Evolutionary conservation across 106 monocot genomes (phyloP).

Genomic region (Dendrobium huoshanense): DNA sequence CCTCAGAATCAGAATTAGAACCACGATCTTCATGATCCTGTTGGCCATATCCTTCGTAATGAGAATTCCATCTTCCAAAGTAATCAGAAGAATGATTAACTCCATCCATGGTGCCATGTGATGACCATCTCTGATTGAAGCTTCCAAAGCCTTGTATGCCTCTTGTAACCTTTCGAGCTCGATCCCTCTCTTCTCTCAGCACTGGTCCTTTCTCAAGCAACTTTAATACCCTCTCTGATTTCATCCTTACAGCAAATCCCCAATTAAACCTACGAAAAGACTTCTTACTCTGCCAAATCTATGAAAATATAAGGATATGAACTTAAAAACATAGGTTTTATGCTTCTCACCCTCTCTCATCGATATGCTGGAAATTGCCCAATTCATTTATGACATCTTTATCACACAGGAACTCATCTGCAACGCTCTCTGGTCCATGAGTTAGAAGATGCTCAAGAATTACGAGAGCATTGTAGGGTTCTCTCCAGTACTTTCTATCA

Average conservation of each 20-base stretch:
- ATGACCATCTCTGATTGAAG: conserved; percentile 28
- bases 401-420: conserved; percentile 59
- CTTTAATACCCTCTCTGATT: conserved; percentile 70
- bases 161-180: conserved; percentile 44
- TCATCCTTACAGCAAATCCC: conserved; percentile 60
- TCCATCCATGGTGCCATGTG: neutral
- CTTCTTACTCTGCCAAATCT: neutral
- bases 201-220: conserved; percentile 64
- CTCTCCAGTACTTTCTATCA: conserved; percentile 65
- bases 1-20: neutral
- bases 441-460: conserved; percentile 71
- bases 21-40: conserved; percentile 6
- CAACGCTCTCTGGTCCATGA: conserved; percentile 65
- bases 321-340: neutral
- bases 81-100: neutral
- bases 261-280: conserved; percentile 54
- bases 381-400: conserved; percentile 27
- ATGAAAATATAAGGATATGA: neutral
- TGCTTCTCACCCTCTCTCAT: conserved; percentile 66
- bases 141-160: conserved; percentile 80
- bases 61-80: conserved; percentile 32
- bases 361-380: conserved; percentile 48
- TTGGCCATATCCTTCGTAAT: conserved; percentile 19
- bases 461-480: conserved; percentile 60
- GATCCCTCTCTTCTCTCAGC: conserved; percentile 53